Percentiles rank a stretch among this genome's conserved stretches.
phyloP scores from a whole-genome alignment of 495 filamentous ascomycete species.

The Aspergillus sparsus region DNA sequence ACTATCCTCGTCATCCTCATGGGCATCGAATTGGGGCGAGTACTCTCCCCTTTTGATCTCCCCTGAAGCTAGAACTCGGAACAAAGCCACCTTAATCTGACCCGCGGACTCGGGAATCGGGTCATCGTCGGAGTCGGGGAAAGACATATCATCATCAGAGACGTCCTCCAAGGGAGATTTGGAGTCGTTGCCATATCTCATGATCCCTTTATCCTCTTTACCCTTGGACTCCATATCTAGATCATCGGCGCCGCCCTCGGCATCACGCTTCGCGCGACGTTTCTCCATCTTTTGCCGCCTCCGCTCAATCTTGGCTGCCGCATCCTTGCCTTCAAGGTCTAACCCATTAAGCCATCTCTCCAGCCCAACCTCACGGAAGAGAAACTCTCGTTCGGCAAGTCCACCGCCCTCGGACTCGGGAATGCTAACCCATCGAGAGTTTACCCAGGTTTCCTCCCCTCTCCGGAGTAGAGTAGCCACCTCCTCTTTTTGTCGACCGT shows the following conservation, averaged over 20 bases:
- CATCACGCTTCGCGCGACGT: conserved; percentile 68
- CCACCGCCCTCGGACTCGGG: conserved; percentile 88
- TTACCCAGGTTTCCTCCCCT: conserved; percentile 98
- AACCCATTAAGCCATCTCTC: conserved; percentile 95
- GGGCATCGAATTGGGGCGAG: conserved; percentile 95
- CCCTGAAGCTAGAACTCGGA: conserved; percentile 90
- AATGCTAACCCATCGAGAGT: conserved; percentile 95
- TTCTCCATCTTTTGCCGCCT: conserved; percentile 86
- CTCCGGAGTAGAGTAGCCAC: conserved; percentile 90
- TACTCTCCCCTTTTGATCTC: conserved; percentile 98
- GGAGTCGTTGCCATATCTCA: conserved; percentile 75
- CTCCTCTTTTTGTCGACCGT: conserved; percentile 92
- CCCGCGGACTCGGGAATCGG: conserved; percentile 91
- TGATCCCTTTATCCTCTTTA: conserved; percentile 57
- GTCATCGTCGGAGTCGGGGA: conserved; percentile 82
- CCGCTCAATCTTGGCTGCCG: conserved; percentile 85
- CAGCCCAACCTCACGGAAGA: conserved; percentile 95
- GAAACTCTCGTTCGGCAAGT: conserved; percentile 92
- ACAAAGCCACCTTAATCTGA: conserved; percentile 97
- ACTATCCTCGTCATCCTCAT: conserved; percentile 81
- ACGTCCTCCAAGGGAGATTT: conserved; percentile 71
- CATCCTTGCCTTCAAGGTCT: conserved; percentile 84
- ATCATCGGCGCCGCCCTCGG: conserved; percentile 45
- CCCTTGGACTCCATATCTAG: conserved; percentile 52
- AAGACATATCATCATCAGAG: conserved; percentile 65